Evolutionary conservation across 2,329 filamentous ascomycete genomes (phyloP), one percentile per base, ranked within the genome.

Genomic region (Scedosporium apiospermum): DNA sequence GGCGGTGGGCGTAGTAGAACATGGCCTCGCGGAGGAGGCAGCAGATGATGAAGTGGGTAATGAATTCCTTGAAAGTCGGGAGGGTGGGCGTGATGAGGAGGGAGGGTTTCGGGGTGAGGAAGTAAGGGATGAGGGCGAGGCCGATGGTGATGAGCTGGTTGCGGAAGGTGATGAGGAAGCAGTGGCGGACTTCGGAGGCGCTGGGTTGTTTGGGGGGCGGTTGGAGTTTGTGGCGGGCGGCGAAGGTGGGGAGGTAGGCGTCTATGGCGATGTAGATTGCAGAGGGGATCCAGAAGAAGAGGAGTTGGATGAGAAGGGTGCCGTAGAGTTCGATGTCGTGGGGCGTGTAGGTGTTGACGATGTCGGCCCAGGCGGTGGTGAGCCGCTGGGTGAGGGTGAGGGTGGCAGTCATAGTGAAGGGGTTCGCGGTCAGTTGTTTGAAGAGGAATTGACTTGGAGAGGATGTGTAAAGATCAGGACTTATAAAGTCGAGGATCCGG

Each of bases 1-100:
- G 66, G 6, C 82, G 79, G 69, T 86, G 83, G 26, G 74, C 68
- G 66, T 82, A 83, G 72, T 85, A 85, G 71, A 85, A 85, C 18
- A 82, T 66, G 1, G 75, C 65, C 66, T 86, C 82, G 58, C 82
- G 78, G 6, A 76, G 65, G 6, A 78, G 65, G 3, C 76, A 65
- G 61, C 75, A 76, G 65, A 80, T 55, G 7, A 71, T 4, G 23
- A 84, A 64, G 66, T 84, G 77, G 6, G 69, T 66, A 1, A 69
- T 42, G 49, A 82, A 65, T 57, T 77, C 74, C 10, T 34, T 23
- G 0, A 69, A 14, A 0, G 73, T 61, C 1, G 80, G 80, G 0
- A 80, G 65, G 0, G 69, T 65, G 1, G 71, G 21, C 0, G 73
- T 70, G 55, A 83, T 70, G 21, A 74, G 73, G 64, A 80, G 76